Conservation (phyloP, 2,329 filamentous ascomycete species). For the Herpotrichia juniperi region DNA sequence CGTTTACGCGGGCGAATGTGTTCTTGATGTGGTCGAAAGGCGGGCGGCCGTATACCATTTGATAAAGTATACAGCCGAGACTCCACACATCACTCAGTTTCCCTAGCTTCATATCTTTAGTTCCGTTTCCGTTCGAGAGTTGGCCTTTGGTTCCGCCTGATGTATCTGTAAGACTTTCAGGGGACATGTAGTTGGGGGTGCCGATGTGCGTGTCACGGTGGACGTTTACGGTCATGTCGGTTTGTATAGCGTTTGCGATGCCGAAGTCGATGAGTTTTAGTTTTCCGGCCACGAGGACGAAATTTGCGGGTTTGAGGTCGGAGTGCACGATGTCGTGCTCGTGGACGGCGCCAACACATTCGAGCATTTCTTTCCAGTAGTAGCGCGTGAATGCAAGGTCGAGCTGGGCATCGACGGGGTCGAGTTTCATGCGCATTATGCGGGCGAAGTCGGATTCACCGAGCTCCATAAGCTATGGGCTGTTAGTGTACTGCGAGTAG, state of each 20-base stretch:
- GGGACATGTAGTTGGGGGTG: constrained; percentile 98
- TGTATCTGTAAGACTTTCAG: constrained; percentile 88
- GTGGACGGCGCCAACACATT: constrained; percentile 90
- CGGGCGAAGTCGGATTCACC: constrained; percentile 93
- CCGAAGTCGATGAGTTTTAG: constrained; percentile 98
- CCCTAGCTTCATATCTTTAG: constrained; percentile 90
- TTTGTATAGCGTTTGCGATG: constrained; percentile 96
- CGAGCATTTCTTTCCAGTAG: constrained; percentile 99
- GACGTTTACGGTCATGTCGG: constrained; percentile 94
- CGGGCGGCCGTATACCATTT: constrained; percentile 97
- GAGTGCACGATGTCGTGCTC: constrained; percentile 92
- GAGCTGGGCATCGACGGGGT: constrained; percentile 67
- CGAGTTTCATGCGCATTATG: constrained; percentile 74
- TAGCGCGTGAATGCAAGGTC: constrained; percentile 93
- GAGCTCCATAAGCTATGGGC: constrained; percentile 85
- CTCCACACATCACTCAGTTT: constrained; percentile 97
- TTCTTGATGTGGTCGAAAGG: constrained; percentile 93
- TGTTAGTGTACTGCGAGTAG: constrained; percentile 14
- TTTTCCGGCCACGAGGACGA: constrained; percentile 86
- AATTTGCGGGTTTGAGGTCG: constrained; percentile 96
- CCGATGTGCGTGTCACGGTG: constrained; percentile 95
- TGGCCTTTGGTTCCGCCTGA: constrained; percentile 64
- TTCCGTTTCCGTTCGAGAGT: constrained; percentile 40
- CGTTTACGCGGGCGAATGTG: constrained; percentile 83
- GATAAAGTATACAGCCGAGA: constrained; percentile 93